A percentile compares a stretch with the other conserved stretches of the same genome.
Evolutionary conservation across 1,284 basidiomycete genomes (phyloP).

Genomic region (Lentinula novae-zelandiae): DNA sequence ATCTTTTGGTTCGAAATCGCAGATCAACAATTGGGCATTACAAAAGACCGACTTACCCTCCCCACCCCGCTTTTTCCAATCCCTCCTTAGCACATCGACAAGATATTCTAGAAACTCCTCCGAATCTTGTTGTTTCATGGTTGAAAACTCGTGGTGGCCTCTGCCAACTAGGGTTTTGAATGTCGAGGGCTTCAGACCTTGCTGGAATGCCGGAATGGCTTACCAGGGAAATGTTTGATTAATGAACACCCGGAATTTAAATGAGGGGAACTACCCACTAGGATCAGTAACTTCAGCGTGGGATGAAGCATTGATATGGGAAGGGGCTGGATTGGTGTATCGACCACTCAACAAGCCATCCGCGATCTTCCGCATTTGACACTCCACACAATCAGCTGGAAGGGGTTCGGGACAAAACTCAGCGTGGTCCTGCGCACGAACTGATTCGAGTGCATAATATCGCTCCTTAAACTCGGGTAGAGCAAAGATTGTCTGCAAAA

Average conservation of each 20-base stretch:
- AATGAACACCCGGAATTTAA: not conserved
- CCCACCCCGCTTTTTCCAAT: slow-evolving; percentile 40
- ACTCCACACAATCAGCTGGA: slow-evolving; percentile 88
- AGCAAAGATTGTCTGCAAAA: slow-evolving; percentile 86
- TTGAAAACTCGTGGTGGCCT: slow-evolving; percentile 92
- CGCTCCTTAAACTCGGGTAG: slow-evolving; percentile 75
- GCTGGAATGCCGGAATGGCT: slow-evolving; percentile 69
- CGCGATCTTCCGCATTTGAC: slow-evolving; percentile 91
- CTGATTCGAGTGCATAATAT: slow-evolving; percentile 53
- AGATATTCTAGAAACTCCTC: slow-evolving; percentile 93
- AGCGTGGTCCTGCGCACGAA: slow-evolving; percentile 48
- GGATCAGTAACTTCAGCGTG: slow-evolving; percentile 12
- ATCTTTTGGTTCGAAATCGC: slow-evolving; percentile 31
- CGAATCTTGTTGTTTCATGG: slow-evolving; percentile 96
- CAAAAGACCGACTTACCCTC: slow-evolving; percentile 23
- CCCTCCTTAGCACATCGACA: slow-evolving; percentile 64
- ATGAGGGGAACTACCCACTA: not conserved
- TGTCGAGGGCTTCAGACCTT: slow-evolving; percentile 78
- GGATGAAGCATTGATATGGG: slow-evolving; percentile 34
- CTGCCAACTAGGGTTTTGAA: slow-evolving; percentile 92
- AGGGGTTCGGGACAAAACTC: slow-evolving; percentile 62
- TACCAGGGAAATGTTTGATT: no score
- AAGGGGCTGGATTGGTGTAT: slow-evolving; percentile 51
- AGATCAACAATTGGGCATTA: no score
- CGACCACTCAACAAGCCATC: slow-evolving; percentile 93